A percentile compares a stretch with the other conserved stretches of the same genome.
phyloP scores from a whole-genome alignment of 768 basidiomycete genomes.

The Mycena pura region DNA sequence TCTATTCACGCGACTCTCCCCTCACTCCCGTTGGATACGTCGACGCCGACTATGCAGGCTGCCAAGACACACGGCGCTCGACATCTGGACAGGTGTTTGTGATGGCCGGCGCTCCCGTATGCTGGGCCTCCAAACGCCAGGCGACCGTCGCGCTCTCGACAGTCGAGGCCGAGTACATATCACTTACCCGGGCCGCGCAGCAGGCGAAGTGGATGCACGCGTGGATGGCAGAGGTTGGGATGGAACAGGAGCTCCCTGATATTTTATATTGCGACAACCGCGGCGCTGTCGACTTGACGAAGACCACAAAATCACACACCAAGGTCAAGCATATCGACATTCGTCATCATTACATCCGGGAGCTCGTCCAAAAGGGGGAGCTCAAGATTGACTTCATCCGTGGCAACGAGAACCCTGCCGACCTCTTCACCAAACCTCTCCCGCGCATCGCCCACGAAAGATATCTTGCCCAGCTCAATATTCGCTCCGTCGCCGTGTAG shows the following conservation, averaged over 20 bases:
- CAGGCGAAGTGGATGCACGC: neutral
- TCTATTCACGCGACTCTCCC: neutral
- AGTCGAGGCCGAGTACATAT: neutral
- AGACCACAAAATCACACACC: neutral
- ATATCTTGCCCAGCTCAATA: neutral
- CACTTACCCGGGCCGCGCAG: neutral
- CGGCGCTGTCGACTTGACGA: neutral
- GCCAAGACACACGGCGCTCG: neutral
- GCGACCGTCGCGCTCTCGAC: neutral
- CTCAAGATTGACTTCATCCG: neutral
- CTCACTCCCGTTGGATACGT: neutral
- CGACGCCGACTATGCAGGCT: neutral
- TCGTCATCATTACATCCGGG: neutral
- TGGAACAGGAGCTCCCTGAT: neutral
- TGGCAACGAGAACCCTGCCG: neutral
- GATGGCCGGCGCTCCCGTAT: neutral
- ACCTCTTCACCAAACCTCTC: neutral
- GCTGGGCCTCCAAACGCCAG: neutral
- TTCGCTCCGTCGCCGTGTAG: neutral
- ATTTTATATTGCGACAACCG: neutral
- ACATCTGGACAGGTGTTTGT: neutral
- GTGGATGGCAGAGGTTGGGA: neutral
- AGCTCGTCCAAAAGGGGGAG: neutral
- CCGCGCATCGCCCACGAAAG: neutral
- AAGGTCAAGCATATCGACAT: constrained; percentile 1